phyloP scores from a whole-genome alignment of 208 protist genomes.

The Crithidia brevicula region DNA sequence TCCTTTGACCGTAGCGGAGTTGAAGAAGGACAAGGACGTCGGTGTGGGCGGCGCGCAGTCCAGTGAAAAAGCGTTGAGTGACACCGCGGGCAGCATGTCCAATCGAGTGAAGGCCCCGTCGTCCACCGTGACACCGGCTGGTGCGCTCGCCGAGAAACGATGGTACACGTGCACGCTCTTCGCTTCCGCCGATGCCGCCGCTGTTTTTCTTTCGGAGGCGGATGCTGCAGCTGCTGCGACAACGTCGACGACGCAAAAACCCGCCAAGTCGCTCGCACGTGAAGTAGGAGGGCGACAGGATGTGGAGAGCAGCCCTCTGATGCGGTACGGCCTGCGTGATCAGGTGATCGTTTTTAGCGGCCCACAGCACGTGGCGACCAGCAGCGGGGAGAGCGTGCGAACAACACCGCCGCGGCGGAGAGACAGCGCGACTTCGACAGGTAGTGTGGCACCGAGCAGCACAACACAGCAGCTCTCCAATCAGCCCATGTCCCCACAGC shows the following conservation, averaged over 20 bases:
- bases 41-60: neutral
- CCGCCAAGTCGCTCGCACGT: too few species aligned
- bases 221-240: neutral
- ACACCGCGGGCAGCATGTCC: neutral
- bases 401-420: too few species aligned
- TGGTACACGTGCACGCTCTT: conserved; percentile 36
- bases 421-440: too few species aligned
- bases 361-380: conserved; percentile 2
- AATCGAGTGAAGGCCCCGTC: too few species aligned
- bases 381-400: neutral
- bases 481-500: too few species aligned
- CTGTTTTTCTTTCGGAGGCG: conserved; percentile 1
- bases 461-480: too few species aligned
- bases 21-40: too few species aligned
- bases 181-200: conserved; percentile 7
- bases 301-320: neutral
- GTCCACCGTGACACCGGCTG: neutral
- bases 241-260: neutral
- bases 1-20: too few species aligned
- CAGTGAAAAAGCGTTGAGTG: neutral
- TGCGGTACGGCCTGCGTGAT: conserved; percentile 21
- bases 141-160: neutral
- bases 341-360: conserved; percentile 24
- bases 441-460: too few species aligned
- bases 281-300: neutral